Evolutionary conservation across 2,329 filamentous ascomycete genomes (phyloP).

Genomic region (Fusarium burgessii): DNA sequence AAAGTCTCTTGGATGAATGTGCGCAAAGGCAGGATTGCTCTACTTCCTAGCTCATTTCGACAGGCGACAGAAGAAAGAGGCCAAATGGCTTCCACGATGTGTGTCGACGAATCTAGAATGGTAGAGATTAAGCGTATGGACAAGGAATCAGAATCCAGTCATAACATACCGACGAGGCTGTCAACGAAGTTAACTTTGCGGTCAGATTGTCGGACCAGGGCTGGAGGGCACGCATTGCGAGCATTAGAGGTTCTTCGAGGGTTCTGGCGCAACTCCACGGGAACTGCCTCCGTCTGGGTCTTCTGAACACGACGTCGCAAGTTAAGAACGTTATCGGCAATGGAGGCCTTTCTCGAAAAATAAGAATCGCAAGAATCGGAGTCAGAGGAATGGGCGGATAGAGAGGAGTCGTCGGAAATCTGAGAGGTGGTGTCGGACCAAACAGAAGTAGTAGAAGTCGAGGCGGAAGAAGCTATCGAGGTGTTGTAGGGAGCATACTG

Average conservation of each 20-base stretch:
- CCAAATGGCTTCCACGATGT: slow-evolving; percentile 98
- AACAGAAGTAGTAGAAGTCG: slow-evolving; percentile 80
- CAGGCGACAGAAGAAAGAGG: slow-evolving; percentile 86
- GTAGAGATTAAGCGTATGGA: slow-evolving; percentile 51
- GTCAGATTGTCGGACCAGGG: slow-evolving; percentile 87
- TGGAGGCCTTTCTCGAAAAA: slow-evolving; percentile 46
- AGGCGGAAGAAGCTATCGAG: slow-evolving; percentile 79
- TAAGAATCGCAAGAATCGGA: slow-evolving; percentile 61
- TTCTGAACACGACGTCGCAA: slow-evolving; percentile 43
- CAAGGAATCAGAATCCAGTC: slow-evolving; percentile 35
- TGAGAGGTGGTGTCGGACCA: slow-evolving; percentile 81
- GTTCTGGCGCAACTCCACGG: slow-evolving; percentile 73
- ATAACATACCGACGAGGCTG: slow-evolving; percentile 92
- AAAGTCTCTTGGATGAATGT: slow-evolving; percentile 98
- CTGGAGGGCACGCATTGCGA: slow-evolving; percentile 73
- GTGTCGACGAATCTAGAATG: slow-evolving; percentile 87
- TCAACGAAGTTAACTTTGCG: slow-evolving; percentile 96
- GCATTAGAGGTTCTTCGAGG: slow-evolving; percentile 68
- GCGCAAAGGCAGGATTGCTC: slow-evolving; percentile 86
- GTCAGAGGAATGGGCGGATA: slow-evolving; percentile 71
- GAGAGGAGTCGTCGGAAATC: slow-evolving; percentile 75
- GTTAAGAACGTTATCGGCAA: slow-evolving; percentile 42
- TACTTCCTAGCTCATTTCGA: slow-evolving; percentile 77
- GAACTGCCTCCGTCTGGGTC: slow-evolving; percentile 59
- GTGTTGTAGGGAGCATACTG: slow-evolving; percentile 73